Percentiles rank a stretch among this genome's conserved stretches.
Conservation (phyloP, 2,329 filamentous ascomycete species). For the Hypoxylon rubiginosum region DNA sequence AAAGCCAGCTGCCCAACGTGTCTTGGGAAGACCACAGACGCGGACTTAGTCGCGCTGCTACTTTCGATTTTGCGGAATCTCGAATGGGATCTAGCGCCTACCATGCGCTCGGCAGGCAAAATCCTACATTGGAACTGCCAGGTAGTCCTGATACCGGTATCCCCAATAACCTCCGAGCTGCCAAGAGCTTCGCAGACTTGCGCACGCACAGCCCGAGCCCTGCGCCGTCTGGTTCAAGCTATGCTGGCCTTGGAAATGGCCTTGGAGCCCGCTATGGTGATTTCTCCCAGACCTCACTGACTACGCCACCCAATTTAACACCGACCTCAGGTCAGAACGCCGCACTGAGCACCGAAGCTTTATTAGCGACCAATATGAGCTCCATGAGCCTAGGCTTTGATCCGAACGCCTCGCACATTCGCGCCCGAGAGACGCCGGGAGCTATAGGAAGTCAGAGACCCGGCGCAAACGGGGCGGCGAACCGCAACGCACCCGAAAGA, state of each 20-base stretch:
- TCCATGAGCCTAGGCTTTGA: constrained; percentile 68
- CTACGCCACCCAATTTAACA: constrained; percentile 53
- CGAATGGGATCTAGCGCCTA: constrained; percentile 76
- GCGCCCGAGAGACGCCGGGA: constrained; percentile 66
- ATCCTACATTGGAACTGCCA: constrained; percentile 88
- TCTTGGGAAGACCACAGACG: constrained; percentile 83
- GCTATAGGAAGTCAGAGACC: constrained; percentile 76
- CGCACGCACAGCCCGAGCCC: constrained; percentile 96
- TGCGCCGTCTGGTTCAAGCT: constrained; percentile 89
- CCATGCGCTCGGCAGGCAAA: constrained; percentile 82
- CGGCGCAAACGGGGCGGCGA: constrained; percentile 60
- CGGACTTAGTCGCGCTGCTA: constrained; percentile 92
- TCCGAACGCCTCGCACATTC: constrained; percentile 54
- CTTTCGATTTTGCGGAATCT: constrained; percentile 91
- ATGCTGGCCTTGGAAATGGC: constrained; percentile 65
- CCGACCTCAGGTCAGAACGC: constrained; percentile 53
- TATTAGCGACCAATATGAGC: constrained; percentile 53
- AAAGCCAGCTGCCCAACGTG: constrained; percentile 70
- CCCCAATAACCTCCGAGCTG: constrained; percentile 86
- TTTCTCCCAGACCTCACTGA: constrained; percentile 51
- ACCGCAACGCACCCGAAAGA: constrained; percentile 67
- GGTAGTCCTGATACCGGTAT: constrained; percentile 78
- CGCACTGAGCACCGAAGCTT: constrained; percentile 51
- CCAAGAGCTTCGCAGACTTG: constrained; percentile 96
- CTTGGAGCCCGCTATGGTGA: constrained; percentile 57